These are phyloP conservation scores for Kodamaea anthophila DNA, from an alignment of 1,139 yeast species.

Conservation along the genomic window DNA sequence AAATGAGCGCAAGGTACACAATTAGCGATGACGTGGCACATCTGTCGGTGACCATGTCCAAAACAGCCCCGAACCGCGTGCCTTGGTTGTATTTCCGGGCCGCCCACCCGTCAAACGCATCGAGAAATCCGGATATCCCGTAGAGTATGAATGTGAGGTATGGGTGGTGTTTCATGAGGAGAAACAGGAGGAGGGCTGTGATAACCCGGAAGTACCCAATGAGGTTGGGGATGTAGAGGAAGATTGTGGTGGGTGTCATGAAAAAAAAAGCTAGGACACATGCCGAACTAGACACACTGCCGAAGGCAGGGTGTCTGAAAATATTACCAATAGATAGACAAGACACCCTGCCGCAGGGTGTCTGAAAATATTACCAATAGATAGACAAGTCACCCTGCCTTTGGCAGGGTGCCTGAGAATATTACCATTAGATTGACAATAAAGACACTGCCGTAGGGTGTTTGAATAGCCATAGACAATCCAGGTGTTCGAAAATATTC, in stretches of 20 bases:
- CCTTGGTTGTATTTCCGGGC: slow-evolving; percentile 89
- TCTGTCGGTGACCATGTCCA: slow-evolving; percentile 98
- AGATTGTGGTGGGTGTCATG: slow-evolving; percentile 37
- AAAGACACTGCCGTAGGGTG: no score
- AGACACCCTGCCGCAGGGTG: no score
- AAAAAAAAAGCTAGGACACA: slow-evolving; percentile 1
- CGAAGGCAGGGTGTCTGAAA: no score
- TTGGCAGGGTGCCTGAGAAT: no score
- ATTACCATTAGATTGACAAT: no score
- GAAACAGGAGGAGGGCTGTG: slow-evolving; percentile 73
- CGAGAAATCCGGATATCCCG: slow-evolving; percentile 84
- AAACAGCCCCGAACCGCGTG: slow-evolving; percentile 88
- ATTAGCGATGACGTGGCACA: slow-evolving; percentile 91
- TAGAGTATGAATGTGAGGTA: slow-evolving; percentile 69
- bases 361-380: no score
- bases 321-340: no score
- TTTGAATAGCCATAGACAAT: no score
- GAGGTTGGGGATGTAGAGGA: slow-evolving; percentile 80
- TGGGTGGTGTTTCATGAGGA: slow-evolving; percentile 81
- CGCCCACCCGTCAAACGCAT: slow-evolving; percentile 95
- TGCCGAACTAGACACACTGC: no score
- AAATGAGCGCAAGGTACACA: slow-evolving; percentile 75
- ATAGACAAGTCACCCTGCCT: no score
- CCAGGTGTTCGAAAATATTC: no score
- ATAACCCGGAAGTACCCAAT: slow-evolving; percentile 84